Conservation (phyloP, 2,329 filamentous ascomycete genomes). For the Lasiodiplodia sp. region DNA sequence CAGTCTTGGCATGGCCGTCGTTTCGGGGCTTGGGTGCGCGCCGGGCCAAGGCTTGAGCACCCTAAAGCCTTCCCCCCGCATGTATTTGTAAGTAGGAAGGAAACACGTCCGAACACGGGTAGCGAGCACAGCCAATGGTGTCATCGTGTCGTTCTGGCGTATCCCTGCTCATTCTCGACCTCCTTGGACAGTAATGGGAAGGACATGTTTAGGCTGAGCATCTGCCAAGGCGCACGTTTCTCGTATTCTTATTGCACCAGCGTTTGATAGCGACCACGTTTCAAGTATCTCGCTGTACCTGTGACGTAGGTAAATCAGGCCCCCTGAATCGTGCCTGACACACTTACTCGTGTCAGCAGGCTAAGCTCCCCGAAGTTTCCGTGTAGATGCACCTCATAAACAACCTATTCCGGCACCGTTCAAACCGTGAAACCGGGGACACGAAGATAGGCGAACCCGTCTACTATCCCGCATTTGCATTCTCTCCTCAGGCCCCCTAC, state of each 20-base stretch:
- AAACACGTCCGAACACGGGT: not conserved
- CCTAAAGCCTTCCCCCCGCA: no score
- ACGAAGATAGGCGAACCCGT: no score
- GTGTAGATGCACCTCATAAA: not conserved
- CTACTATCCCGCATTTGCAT: no score
- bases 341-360: not conserved
- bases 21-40: not conserved
- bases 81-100: not conserved
- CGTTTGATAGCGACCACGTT: not conserved
- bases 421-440: no score
- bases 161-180: not conserved
- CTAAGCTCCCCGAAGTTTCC: not conserved
- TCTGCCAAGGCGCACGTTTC: conserved; percentile 2
- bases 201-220: not conserved
- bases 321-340: not conserved
- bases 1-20: not conserved
- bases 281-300: not conserved
- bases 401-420: not conserved
- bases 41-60: not conserved
- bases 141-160: not conserved
- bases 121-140: not conserved
- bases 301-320: not conserved
- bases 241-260: conserved; percentile 12
- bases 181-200: not conserved
- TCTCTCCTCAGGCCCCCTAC: not conserved